Conservation (phyloP, 306 rosid species). For the Rosa chinensis region DNA sequence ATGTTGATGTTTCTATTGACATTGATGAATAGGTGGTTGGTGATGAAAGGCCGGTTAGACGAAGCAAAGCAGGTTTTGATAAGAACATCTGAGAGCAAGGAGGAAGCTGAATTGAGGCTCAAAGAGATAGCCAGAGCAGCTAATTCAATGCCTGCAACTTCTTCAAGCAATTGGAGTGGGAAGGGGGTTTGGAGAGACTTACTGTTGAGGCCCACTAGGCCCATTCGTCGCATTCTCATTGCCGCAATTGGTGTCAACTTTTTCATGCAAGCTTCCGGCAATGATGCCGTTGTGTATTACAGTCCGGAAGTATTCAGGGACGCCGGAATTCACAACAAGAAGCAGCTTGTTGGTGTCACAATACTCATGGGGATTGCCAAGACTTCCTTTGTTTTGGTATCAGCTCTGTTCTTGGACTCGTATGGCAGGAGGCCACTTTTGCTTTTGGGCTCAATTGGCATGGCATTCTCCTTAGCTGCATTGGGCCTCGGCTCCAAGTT, state of each 20-base stretch:
- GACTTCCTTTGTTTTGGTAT: slow-evolving; percentile 48
- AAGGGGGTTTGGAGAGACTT: slow-evolving; percentile 70
- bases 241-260: slow-evolving; percentile 76
- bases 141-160: background rate
- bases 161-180: slow-evolving; percentile 29
- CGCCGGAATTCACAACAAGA: slow-evolving; percentile 52
- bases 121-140: slow-evolving; percentile 49
- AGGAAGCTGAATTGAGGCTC: slow-evolving; percentile 58
- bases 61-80: slow-evolving; percentile 50
- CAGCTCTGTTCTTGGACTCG: slow-evolving; percentile 62
- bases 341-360: slow-evolving; percentile 60
- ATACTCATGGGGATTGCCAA: slow-evolving; percentile 69
- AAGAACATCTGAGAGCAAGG: slow-evolving; percentile 32
- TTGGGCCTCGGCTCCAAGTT: slow-evolving; percentile 64
- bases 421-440: slow-evolving; percentile 67
- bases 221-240: slow-evolving; percentile 56
- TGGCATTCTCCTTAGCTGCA: slow-evolving; percentile 53
- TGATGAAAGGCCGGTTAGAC: slow-evolving; percentile 40
- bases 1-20: background rate
- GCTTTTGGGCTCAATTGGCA: slow-evolving; percentile 60
- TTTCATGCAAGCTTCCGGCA: slow-evolving; percentile 96
- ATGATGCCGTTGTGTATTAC: slow-evolving; percentile 82
- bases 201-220: slow-evolving; percentile 43
- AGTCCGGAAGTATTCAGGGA: slow-evolving; percentile 65
- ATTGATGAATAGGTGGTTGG: slow-evolving; percentile 49